These are phyloP conservation scores for Aspergillus sp. DNA, from an alignment of 2,329 filamentous ascomycete species.

Conservation along the genomic window DNA sequence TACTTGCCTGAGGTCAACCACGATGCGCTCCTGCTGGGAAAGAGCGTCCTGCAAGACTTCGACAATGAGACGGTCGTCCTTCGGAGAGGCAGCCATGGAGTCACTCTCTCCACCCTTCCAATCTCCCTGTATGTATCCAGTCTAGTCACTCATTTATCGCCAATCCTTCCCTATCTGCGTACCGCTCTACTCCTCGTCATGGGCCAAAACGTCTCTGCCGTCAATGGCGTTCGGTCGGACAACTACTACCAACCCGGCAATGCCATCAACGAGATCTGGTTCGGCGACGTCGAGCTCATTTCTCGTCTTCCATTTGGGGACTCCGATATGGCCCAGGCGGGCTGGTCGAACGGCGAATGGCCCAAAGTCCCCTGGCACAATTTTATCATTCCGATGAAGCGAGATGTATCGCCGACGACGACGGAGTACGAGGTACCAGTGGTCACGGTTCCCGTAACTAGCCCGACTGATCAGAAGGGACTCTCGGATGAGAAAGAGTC, in stretches of 20 bases:
- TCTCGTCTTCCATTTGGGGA: slow-evolving; percentile 41
- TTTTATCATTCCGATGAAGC: slow-evolving; percentile 38
- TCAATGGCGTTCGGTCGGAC: slow-evolving; percentile 35
- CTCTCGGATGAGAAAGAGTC: too few relatives aligned
- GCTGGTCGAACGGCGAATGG: slow-evolving; percentile 31
- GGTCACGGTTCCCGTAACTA: background rate
- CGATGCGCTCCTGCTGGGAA: background rate
- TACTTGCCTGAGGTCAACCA: background rate
- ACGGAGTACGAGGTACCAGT: background rate
- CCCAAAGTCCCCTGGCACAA: slow-evolving; percentile 43
- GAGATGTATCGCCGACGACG: slow-evolving; percentile 1
- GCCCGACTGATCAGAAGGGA: background rate
- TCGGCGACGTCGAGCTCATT: slow-evolving; percentile 37
- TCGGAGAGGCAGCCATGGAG: background rate
- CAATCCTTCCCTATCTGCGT: background rate
- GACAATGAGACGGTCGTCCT: background rate
- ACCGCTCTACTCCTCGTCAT: slow-evolving; percentile 16
- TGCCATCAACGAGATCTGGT: slow-evolving; percentile 40
- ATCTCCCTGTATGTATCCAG: background rate
- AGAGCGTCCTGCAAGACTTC: background rate
- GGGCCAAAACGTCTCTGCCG: slow-evolving; percentile 36
- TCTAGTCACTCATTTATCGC: background rate
- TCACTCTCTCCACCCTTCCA: too few relatives aligned
- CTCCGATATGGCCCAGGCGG: slow-evolving; percentile 38
- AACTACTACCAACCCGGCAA: slow-evolving; percentile 38